phyloP scores from a whole-genome alignment of 345 rosid genomes.

The Eutrema japonicum region DNA sequence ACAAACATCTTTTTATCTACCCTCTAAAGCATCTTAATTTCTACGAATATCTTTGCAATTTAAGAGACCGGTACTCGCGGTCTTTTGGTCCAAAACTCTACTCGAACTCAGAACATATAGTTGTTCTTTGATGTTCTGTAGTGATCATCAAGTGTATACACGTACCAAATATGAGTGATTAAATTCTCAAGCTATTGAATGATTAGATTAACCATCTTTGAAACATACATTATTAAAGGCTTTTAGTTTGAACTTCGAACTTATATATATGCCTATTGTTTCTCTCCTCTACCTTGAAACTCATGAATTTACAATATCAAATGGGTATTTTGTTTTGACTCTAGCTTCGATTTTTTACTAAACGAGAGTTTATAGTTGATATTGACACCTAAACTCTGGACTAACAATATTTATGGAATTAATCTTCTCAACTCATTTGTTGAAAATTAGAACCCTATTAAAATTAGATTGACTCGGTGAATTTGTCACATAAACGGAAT shows the following conservation, averaged over 20 bases:
- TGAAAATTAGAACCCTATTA: conserved; percentile 23
- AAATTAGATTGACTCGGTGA: background rate
- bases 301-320: conserved; percentile 9
- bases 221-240: background rate
- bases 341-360: conserved; percentile 23
- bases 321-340: conserved; percentile 7
- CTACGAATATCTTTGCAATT: conserved; percentile 13
- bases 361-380: conserved; percentile 22
- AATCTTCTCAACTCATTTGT: conserved; percentile 31
- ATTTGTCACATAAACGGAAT: too few species aligned
- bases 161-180: background rate
- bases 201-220: conserved; percentile 32
- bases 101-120: background rate
- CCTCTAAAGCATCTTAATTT: conserved; percentile 1
- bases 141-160: background rate
- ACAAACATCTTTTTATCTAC: conserved; percentile 22
- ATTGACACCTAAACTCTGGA: conserved; percentile 32
- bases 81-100: conserved; percentile 6
- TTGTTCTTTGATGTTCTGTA: background rate
- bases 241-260: conserved; percentile 23
- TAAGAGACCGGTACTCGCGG: background rate
- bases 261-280: conserved; percentile 7
- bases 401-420: conserved; percentile 19
- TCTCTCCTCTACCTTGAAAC: conserved; percentile 33
- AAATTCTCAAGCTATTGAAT: background rate